phyloP scores from a whole-genome alignment of 257 asterid genomes.

The Primulina tabacum region DNA sequence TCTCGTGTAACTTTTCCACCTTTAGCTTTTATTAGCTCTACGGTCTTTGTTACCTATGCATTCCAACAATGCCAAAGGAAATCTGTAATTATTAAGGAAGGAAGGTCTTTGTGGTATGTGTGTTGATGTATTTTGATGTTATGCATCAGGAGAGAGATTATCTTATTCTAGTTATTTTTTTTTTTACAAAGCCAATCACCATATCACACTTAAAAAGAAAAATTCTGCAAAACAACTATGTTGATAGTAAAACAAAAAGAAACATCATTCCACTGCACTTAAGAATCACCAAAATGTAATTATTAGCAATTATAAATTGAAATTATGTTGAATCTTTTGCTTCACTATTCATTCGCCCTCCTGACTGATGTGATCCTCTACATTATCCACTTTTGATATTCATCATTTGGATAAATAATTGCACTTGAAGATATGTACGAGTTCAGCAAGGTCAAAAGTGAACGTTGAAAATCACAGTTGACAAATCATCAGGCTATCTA shows the following conservation, averaged over 20 bases:
- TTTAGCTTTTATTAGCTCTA: conserved; percentile 86
- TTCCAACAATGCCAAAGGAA: conserved; percentile 9
- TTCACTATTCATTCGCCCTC: neutral
- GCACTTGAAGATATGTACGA: no score
- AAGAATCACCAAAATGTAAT: conserved; percentile 8
- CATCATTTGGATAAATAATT: no score
- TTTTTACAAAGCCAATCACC: no score
- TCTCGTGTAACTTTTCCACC: conserved; percentile 97
- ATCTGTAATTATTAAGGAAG: neutral
- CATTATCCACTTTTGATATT: no score
- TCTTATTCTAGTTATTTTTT: neutral
- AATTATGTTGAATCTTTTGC: neutral
- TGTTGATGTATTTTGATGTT: neutral
- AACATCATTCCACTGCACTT: neutral
- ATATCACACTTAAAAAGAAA: neutral
- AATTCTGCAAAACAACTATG: neutral
- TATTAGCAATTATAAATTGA: neutral
- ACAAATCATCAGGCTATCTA: conserved; percentile 7
- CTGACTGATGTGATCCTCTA: no score
- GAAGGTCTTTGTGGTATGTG: neutral
- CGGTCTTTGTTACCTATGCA: conserved; percentile 72
- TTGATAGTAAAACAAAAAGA: conserved; percentile 3
- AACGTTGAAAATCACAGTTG: neutral
- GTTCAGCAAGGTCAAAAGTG: no score
- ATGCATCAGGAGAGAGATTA: neutral